These are phyloP conservation scores for Hyphodiscus hymeniophilus DNA, from an alignment of 495 filamentous ascomycete species.

Conservation along the genomic window DNA sequence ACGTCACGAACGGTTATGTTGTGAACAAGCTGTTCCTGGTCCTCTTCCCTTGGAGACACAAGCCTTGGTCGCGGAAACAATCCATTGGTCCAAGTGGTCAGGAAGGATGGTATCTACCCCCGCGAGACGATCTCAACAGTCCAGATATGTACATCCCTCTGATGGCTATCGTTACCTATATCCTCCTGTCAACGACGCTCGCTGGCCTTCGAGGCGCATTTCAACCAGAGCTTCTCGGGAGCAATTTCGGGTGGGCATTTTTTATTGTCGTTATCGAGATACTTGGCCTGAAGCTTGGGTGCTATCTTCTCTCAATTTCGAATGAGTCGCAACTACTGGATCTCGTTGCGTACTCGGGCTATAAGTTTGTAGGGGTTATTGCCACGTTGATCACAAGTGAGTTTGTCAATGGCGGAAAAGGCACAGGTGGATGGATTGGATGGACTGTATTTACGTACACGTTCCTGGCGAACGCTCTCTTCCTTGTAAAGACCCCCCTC, in stretches of 20 bases:
- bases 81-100: conserved; percentile 56
- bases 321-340: conserved; percentile 83
- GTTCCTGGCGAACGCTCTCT: conserved; percentile 90
- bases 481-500: conserved; percentile 56
- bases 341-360: conserved; percentile 90
- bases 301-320: conserved; percentile 86
- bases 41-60: conserved; percentile 94
- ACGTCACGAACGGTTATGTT: conserved; percentile 89
- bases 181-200: conserved; percentile 80
- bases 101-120: conserved; percentile 83
- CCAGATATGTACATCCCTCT: conserved; percentile 99
- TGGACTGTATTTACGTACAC: conserved; percentile 88
- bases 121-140: conserved; percentile 94
- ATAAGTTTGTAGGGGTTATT: conserved; percentile 98
- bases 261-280: conserved; percentile 82
- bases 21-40: conserved; percentile 79
- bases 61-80: conserved; percentile 81
- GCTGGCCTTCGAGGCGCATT: conserved; percentile 90
- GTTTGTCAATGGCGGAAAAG: conserved; percentile 63
- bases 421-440: conserved; percentile 77
- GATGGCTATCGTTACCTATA: conserved; percentile 94
- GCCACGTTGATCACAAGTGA: conserved; percentile 72
- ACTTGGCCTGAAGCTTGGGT: conserved; percentile 78
- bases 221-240: conserved; percentile 85
- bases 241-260: conserved; percentile 76